A percentile compares a stretch with the other conserved stretches of the same genome.
Evolutionary conservation across 257 asterid genomes (phyloP).

Genomic region (Solanum bulbocastanum): DNA sequence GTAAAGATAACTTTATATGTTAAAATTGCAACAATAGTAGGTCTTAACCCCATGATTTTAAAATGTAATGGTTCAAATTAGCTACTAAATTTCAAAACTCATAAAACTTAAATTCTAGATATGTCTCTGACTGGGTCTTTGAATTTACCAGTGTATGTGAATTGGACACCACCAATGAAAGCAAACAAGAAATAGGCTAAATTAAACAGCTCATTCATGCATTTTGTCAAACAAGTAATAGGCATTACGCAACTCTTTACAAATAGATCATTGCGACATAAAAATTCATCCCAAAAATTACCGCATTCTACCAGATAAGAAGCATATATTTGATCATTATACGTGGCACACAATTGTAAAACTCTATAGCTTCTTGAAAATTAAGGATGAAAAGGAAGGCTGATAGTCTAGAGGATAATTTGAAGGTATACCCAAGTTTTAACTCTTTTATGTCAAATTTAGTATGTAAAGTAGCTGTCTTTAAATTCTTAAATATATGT

Average conservation of each 20-base stretch:
- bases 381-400: slow-evolving; percentile 20
- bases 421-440: background rate
- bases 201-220: too few species aligned
- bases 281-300: too few species aligned
- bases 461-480: background rate
- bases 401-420: background rate
- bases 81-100: background rate
- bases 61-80: too few species aligned
- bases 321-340: too few species aligned
- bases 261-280: too few species aligned
- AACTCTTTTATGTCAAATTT: background rate
- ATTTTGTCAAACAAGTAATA: too few species aligned
- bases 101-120: background rate
- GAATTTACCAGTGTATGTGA: background rate
- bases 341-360: too few species aligned
- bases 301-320: too few species aligned
- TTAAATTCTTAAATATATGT: background rate
- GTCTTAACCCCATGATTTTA: too few species aligned
- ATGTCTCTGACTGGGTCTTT: background rate
- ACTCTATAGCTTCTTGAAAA: slow-evolving; percentile 11
- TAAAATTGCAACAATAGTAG: too few species aligned
- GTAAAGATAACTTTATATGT: too few species aligned
- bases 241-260: too few species aligned
- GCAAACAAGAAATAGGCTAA: background rate
- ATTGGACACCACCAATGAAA: background rate